phyloP scores from a whole-genome alignment of 1,284 basidiomycete genomes.

The Earliella scabrosa region DNA sequence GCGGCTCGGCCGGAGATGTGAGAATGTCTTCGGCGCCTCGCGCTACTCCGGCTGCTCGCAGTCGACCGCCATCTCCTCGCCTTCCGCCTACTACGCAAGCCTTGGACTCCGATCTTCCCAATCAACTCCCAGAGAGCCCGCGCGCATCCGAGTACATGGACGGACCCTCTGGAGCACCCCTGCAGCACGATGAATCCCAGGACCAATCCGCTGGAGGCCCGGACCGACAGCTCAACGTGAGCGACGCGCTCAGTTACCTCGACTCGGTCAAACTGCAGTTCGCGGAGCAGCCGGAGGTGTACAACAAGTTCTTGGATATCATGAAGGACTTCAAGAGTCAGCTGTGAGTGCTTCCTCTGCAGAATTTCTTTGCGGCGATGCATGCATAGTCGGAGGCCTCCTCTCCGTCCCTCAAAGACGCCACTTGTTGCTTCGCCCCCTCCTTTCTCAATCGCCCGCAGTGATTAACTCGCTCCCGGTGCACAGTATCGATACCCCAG shows the following conservation, averaged over 20 bases:
- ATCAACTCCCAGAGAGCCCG: neutral
- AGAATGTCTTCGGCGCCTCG: neutral
- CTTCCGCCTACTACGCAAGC: neutral
- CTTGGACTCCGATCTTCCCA: neutral
- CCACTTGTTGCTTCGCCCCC: neutral
- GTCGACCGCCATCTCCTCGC: neutral
- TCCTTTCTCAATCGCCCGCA: too few relatives aligned
- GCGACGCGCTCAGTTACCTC: conserved; percentile 93
- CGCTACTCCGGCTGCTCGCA: neutral
- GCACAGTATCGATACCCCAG: conserved; percentile 94
- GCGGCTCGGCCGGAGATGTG: neutral
- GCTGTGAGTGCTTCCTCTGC: conserved; percentile 53
- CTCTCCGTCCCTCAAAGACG: too few relatives aligned
- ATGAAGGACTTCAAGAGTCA: conserved; percentile 99
- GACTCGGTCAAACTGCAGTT: conserved; percentile 94
- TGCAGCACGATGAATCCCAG: neutral
- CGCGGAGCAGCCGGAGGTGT: conserved; percentile 86
- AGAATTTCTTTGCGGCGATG: too few relatives aligned
- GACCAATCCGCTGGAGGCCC: neutral
- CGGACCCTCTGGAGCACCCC: neutral
- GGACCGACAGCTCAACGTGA: conserved; percentile 66
- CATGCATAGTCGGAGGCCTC: too few relatives aligned
- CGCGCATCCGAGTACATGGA: neutral
- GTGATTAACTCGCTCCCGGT: neutral
- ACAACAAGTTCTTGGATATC: conserved; percentile 94